Conservation (phyloP, 331 rosid species). For the Telfairia occidentalis region DNA sequence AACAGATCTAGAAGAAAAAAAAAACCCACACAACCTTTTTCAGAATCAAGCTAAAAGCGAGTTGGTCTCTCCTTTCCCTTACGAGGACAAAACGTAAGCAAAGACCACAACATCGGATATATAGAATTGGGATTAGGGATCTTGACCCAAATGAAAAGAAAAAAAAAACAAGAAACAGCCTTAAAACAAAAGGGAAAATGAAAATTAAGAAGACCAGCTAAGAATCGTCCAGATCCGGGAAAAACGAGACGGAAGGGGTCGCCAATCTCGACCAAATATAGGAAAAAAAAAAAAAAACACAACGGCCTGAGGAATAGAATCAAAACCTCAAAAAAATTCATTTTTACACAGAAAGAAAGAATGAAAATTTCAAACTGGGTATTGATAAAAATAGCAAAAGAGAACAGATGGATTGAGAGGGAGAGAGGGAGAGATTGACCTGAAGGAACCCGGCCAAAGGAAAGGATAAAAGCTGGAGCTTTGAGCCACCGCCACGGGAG, state of each 20-base stretch:
- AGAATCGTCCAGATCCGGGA: conserved; percentile 9
- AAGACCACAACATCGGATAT: neutral
- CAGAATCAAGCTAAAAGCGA: neutral
- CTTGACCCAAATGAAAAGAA: neutral
- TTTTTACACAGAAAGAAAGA: neutral
- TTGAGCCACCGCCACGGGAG: conserved; percentile 14
- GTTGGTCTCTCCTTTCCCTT: neutral
- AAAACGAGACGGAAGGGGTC: neutral
- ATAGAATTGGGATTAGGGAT: neutral
- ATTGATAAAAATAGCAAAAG: neutral
- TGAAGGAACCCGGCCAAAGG: neutral
- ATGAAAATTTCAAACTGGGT: neutral
- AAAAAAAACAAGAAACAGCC: neutral
- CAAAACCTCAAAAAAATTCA: neutral
- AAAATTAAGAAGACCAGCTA: neutral
- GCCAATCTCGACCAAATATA: neutral
- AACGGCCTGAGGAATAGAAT: neutral
- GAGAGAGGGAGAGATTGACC: neutral
- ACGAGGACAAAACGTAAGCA: conserved; percentile 6
- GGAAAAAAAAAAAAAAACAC: neutral
- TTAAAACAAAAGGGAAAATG: neutral
- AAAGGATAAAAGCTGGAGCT: conserved; percentile 10
- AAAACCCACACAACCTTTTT: neutral
- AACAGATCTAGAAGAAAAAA: neutral
- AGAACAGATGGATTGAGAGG: neutral